Evolutionary conservation across 352 stramenopile genomes (phyloP), one percentile per base, ranked within the genome.

Genomic region (Phytophthora citricola): DNA sequence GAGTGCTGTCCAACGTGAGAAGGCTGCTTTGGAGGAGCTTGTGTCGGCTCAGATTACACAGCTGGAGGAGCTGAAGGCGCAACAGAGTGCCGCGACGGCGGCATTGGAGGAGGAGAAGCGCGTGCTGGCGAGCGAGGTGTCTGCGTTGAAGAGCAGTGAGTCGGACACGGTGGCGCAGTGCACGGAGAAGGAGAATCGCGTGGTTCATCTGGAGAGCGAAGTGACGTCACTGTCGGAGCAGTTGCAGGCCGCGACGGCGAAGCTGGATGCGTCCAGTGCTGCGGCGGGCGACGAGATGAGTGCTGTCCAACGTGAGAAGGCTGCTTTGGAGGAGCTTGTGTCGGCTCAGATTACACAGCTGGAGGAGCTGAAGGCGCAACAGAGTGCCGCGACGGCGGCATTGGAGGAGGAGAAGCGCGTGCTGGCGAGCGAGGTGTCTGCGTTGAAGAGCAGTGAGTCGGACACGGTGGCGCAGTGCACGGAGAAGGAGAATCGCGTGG

Each of bases 331-430:
- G 43, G 36, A 69, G 22, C 57, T 43, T 22, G 47, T 73, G 47
- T 63, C 60, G 11, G 39, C 56, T 29, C 44, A 64, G 62, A 29
- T 15, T 11, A 27, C 39, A 31, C 39, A 58, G 39, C 56, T 72
- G 32, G 56, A 45, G 29, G 54, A 64, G 38, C 29, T 63, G 4
- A 45, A 58, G 14, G 36, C 38, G 17, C 38, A 46, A 55, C 58
- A 70, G 45, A 36, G 36, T 53, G 52, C 60, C 61, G 58, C 36
- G 34, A 17, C 61, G 61, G 22, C 39, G 32, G 51, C 47, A 11
- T 36, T 73, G 48, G 57, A 75, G 50, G 56, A 66, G 29, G 51
- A 75, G 63, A 75, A 69, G 58, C n/a, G 49, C 53, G 34, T 43
- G 44, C 31, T 75, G 56, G 57, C 32, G 60, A 74, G 50, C 22